Evolutionary conservation across 75 land plant genomes (phyloP).

Genomic region (Pseudotsuga menziesii): DNA sequence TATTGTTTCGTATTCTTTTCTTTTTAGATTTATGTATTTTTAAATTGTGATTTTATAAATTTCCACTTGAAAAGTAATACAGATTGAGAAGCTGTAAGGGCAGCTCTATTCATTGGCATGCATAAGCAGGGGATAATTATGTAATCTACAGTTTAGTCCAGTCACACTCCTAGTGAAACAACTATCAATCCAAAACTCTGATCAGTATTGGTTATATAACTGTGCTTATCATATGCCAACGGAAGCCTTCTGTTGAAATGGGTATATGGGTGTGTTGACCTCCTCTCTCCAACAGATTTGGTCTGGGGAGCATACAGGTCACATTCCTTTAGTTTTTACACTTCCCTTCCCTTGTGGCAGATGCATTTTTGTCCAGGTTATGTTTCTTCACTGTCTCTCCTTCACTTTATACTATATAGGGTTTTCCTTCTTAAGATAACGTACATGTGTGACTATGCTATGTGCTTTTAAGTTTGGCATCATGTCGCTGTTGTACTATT

Average conservation of each 20-base stretch:
- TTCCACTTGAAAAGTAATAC: too few relatives aligned
- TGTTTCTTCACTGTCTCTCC: too few relatives aligned
- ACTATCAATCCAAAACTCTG: not conserved
- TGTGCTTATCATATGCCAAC: not conserved
- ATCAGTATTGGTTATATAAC: not conserved
- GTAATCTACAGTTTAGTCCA: not conserved
- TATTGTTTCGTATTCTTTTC: slow-evolving; percentile 19
- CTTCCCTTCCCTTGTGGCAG: too few relatives aligned
- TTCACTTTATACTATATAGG: too few relatives aligned
- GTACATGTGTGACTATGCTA: too few relatives aligned
- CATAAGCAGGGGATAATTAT: not conserved
- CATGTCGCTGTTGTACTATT: not conserved
- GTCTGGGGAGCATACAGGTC: not conserved
- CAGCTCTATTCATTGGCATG: too few relatives aligned
- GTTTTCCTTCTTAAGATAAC: too few relatives aligned
- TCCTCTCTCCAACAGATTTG: not conserved
- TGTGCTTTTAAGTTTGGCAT: not conserved
- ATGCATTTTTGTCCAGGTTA: too few relatives aligned
- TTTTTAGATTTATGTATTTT: not conserved
- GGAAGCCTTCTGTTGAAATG: not conserved
- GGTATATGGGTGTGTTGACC: not conserved
- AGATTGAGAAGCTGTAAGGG: too few relatives aligned
- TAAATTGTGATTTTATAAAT: not conserved
- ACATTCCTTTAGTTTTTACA: not conserved
- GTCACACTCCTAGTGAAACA: not conserved